phyloP scores from a whole-genome alignment of 2,329 filamentous ascomycete species.

The Fusarium verrucosum region DNA sequence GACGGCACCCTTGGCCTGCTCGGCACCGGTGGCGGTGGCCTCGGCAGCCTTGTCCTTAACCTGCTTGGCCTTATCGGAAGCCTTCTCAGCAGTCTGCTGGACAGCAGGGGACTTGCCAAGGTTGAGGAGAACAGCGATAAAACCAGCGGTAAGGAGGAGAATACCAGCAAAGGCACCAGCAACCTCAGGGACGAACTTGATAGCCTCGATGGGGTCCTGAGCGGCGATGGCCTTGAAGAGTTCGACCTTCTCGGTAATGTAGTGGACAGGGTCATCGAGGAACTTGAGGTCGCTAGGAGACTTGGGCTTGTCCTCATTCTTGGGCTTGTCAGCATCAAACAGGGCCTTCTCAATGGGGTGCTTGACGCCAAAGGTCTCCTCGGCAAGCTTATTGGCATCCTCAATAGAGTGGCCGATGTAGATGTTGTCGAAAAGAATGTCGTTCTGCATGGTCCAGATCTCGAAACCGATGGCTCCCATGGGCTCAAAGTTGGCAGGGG shows the following conservation, averaged over 20 bases:
- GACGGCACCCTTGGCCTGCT: constrained; percentile 76
- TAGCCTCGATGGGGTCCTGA: constrained; percentile 82
- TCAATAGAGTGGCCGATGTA: constrained; percentile 98
- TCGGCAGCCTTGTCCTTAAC: constrained; percentile 73
- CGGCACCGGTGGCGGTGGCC: constrained; percentile 68
- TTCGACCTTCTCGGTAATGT: constrained; percentile 90
- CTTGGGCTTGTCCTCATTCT: constrained; percentile 70
- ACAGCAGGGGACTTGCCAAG: constrained; percentile 72
- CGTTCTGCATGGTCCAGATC: constrained; percentile 99
- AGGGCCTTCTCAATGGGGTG: constrained; percentile 80
- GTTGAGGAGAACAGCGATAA: constrained; percentile 74
- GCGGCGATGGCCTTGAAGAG: constrained; percentile 87
- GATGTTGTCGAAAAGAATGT: constrained; percentile 99
- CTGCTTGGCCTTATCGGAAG: constrained; percentile 76
- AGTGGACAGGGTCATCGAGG: constrained; percentile 87
- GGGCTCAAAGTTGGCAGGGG: constrained; percentile 93
- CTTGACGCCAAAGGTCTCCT: constrained; percentile 93
- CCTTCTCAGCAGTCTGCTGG: constrained; percentile 74
- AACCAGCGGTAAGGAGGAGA: constrained; percentile 72
- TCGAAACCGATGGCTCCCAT: constrained; percentile 99
- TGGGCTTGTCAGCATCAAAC: constrained; percentile 82
- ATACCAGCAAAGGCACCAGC: constrained; percentile 81
- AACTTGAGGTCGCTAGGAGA: constrained; percentile 84
- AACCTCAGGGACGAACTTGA: constrained; percentile 91
- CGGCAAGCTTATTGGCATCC: constrained; percentile 88